Conservation (phyloP, 805 yeast species). For the Tetrapisispora namnaoensis region DNA sequence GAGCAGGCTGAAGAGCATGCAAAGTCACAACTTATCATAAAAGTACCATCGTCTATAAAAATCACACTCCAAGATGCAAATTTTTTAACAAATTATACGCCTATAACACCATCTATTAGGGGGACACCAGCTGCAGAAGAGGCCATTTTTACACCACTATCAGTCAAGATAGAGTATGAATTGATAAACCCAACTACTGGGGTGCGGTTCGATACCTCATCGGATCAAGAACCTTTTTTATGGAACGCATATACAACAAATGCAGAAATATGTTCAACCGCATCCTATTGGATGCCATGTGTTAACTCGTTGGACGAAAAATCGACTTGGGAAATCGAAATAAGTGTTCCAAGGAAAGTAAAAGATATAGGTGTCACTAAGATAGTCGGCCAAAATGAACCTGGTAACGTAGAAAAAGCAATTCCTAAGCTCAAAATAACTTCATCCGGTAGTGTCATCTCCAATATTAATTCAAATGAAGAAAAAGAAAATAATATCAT, state of each 20-base stretch:
- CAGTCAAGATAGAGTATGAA: constrained; percentile 56
- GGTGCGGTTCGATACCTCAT: constrained; percentile 48
- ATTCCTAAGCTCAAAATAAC: background rate
- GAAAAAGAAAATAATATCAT: background rate
- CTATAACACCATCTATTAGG: constrained; percentile 34
- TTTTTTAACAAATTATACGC: constrained; percentile 30
- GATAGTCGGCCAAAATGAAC: constrained; percentile 25
- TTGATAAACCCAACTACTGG: constrained; percentile 64
- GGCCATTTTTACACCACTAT: constrained; percentile 61
- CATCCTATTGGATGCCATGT: constrained; percentile 98
- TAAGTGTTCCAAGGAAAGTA: constrained; percentile 74
- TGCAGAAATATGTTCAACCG: constrained; percentile 64
- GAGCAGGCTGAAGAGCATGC: constrained; percentile 22
- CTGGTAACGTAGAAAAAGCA: background rate
- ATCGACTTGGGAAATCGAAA: constrained; percentile 84
- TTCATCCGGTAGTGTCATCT: background rate
- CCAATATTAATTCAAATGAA: background rate
- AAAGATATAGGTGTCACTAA: constrained; percentile 47
- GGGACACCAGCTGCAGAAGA: constrained; percentile 34
- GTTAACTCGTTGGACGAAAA: constrained; percentile 81
- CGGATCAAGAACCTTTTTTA: constrained; percentile 27
- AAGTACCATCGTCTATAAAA: constrained; percentile 35
- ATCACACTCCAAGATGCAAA: constrained; percentile 48
- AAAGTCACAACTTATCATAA: constrained; percentile 24
- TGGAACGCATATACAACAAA: constrained; percentile 89